Conservation (phyloP, 805 yeast genomes). For the Pichia occidentalis region DNA sequence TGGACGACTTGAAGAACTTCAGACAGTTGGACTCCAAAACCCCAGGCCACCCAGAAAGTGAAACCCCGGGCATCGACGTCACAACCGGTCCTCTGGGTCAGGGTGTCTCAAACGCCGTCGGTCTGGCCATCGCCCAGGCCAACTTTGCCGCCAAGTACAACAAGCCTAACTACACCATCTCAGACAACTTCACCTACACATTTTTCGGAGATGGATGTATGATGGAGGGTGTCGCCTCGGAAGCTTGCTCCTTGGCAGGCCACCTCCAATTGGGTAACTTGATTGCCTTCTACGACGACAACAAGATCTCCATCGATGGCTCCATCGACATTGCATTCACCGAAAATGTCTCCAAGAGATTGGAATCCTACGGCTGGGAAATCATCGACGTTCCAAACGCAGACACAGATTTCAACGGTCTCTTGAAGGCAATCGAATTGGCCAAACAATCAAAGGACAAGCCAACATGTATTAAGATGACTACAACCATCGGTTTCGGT, state of each 20-base stretch:
- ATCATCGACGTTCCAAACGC: conserved; percentile 71
- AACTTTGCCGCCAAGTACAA: conserved; percentile 90
- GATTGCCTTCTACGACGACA: conserved; percentile 94
- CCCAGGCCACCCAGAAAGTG: conserved; percentile 97
- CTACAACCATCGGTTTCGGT: conserved; percentile 93
- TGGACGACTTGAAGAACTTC: conserved; percentile 85
- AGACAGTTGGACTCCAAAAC: conserved; percentile 87
- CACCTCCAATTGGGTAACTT: conserved; percentile 89
- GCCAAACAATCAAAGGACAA: conserved; percentile 74
- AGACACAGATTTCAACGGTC: conserved; percentile 67
- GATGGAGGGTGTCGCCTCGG: conserved; percentile 96
- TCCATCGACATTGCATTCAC: conserved; percentile 83
- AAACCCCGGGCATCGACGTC: conserved; percentile 89
- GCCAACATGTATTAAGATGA: conserved; percentile 85
- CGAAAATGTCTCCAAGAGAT: conserved; percentile 81
- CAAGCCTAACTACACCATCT: conserved; percentile 70
- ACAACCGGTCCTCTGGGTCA: conserved; percentile 99
- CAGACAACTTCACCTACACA: conserved; percentile 70
- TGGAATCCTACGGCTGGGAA: conserved; percentile 94
- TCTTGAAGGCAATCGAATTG: conserved; percentile 63
- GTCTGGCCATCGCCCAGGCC: conserved; percentile 90
- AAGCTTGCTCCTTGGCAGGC: conserved; percentile 93
- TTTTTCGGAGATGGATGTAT: conserved; percentile 97
- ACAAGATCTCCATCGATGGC: conserved; percentile 96
- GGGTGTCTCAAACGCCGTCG: conserved; percentile 94